These are phyloP conservation scores for Sistotremastrum niveocremeum DNA, from an alignment of 768 basidiomycete genomes.

Conservation along the genomic window DNA sequence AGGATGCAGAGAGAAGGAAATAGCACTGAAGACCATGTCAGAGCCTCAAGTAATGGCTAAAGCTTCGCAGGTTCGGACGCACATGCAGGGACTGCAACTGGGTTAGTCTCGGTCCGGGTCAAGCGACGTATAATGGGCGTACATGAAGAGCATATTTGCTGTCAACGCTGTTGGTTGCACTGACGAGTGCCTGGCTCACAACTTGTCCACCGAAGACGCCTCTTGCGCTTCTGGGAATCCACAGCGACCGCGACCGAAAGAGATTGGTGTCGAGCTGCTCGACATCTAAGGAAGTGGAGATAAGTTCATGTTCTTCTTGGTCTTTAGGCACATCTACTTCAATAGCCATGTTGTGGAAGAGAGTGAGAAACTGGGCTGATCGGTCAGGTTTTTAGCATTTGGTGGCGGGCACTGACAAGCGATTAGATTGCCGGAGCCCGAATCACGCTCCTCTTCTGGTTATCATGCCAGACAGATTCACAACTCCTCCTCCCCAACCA, in stretches of 20 bases:
- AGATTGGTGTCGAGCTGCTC: slow-evolving; percentile 66
- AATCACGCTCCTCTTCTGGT: too few species aligned
- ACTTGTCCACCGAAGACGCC: slow-evolving; percentile 86
- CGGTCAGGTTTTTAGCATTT: too few species aligned
- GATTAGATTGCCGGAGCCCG: too few species aligned
- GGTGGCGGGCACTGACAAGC: too few species aligned
- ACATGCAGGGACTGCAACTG: slow-evolving; percentile 53
- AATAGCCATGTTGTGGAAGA: too few species aligned
- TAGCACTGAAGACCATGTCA: slow-evolving; percentile 44
- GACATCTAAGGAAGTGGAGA: slow-evolving; percentile 62
- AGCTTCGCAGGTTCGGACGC: slow-evolving; percentile 12
- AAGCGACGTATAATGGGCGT: slow-evolving; percentile 17
- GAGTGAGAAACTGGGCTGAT: too few species aligned
- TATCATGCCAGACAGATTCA: slow-evolving; percentile 2
- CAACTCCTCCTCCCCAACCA: slow-evolving; percentile 5
- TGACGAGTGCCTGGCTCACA: slow-evolving; percentile 74
- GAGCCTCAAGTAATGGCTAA: background rate
- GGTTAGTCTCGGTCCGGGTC: background rate
- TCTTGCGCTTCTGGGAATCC: slow-evolving; percentile 43
- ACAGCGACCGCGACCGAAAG: slow-evolving; percentile 65
- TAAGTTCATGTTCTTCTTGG: slow-evolving; percentile 51
- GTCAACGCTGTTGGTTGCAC: slow-evolving; percentile 64
- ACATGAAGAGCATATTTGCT: slow-evolving; percentile 59
- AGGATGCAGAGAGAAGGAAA: slow-evolving; percentile 64
- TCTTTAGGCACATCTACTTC: slow-evolving; percentile 13